Evolutionary conservation across 2,329 filamentous ascomycete species (phyloP), one percentile per base, ranked within the genome.

Genomic region (Stagonosporopsis rhizophila): DNA sequence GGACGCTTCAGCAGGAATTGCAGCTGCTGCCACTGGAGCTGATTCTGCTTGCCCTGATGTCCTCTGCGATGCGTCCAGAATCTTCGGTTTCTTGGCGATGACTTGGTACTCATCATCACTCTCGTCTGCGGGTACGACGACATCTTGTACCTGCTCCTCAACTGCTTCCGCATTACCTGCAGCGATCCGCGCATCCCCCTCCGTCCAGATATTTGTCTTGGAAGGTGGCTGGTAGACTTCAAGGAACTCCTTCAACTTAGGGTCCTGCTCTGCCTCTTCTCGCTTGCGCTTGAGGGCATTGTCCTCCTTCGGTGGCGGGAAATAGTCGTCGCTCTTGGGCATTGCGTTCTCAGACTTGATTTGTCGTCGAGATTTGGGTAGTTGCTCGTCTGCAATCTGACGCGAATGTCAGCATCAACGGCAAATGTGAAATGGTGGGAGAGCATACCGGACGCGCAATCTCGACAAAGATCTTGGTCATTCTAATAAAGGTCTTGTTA

Each of bases 391-490:
- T 47, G 67, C 45, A n/a, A 75, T 67, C 70, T 76, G 39, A 48
- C 6, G 19, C 25, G 8, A 5, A 38, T 1, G 51, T 81, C 69
- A 64, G 75, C 72, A 28, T 52, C n/a, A 37, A 25, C 35, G 28
- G 14, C 39, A 44, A 19, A 27, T 12, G 19, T 35, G 44, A 20
- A 32, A 14, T 32, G 8, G 27, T 44, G 15, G 4, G 28, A 20
- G 52, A 25, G 59, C 85, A 73, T 80, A 96, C 90, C 58, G 95
- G 89, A 75, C 86, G 88, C 53, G 95, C 95, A 71, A 95, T 80
- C 79, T 97, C 93, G 60, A 97, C 95, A 27, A 84, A 85, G 69
- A 99, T 92, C 80, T 89, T 96, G 55, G 93, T 96, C 90, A 97
- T 95, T 68, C 92, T 91, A 69, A 99, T 92, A 78, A 92, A 99